These are phyloP conservation scores for Coemansia nantahalensis DNA, from an alignment of 192 early-diverging fungal species.

Conservation along the genomic window DNA sequence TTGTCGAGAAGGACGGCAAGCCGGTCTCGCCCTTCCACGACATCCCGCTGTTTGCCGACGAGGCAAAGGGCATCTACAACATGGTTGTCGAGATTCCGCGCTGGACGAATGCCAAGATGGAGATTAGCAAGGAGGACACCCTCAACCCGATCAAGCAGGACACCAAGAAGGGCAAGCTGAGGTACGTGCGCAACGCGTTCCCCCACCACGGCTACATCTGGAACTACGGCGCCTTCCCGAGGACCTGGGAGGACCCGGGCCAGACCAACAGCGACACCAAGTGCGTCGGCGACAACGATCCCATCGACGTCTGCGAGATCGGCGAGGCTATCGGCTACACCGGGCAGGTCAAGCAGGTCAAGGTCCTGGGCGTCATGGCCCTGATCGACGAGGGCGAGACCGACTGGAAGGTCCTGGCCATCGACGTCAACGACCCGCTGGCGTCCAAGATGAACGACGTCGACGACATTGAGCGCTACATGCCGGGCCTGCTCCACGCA, in stretches of 20 bases:
- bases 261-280: constrained; percentile 90
- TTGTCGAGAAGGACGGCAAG: constrained; percentile 79
- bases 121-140: constrained; percentile 94
- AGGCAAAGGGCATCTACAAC: constrained; percentile 90
- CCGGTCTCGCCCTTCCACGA: constrained; percentile 96
- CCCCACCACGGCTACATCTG: constrained; percentile 99
- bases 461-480: constrained; percentile 97
- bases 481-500: constrained; percentile 93
- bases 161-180: constrained; percentile 98
- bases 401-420: constrained; percentile 99
- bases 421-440: constrained; percentile 97
- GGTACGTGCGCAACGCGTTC: constrained; percentile 98
- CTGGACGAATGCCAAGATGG: constrained; percentile 99
- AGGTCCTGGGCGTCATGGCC: constrained; percentile 97
- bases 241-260: constrained; percentile 99
- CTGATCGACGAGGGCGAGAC: constrained; percentile 99
- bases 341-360: constrained; percentile 99
- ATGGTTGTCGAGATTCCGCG: constrained; percentile 98
- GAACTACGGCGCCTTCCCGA: constrained; percentile 99
- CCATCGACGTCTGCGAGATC: constrained; percentile 97
- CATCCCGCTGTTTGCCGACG: constrained; percentile 93
- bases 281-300: constrained; percentile 96
- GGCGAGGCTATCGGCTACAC: constrained; percentile 88
- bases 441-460: constrained; percentile 97
- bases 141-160: constrained; percentile 99